Conservation (phyloP, 257 asterid genomes). For the Solanum lignicaule region DNA sequence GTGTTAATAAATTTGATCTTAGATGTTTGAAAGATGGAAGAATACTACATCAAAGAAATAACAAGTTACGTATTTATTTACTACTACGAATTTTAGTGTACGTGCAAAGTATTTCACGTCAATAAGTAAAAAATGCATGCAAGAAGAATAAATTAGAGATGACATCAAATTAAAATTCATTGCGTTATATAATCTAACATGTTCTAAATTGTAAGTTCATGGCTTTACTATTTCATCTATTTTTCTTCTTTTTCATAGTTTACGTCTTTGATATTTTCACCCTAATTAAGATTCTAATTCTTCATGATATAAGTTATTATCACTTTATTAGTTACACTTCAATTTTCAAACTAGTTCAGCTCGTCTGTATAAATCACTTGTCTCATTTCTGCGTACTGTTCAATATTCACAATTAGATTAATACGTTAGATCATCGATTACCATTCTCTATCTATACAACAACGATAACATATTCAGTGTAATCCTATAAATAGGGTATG, state of each 20-base stretch:
- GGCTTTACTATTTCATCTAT: neutral
- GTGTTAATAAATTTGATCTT: neutral
- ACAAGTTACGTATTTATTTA: neutral
- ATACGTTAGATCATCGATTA: neutral
- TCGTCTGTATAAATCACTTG: neutral
- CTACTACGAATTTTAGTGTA: neutral
- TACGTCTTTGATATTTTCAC: neutral
- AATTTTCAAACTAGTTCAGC: neutral
- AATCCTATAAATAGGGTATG: neutral
- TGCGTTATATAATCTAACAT: neutral
- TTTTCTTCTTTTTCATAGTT: neutral
- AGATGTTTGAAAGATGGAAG: neutral
- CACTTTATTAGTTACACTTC: neutral
- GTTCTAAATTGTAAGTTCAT: neutral
- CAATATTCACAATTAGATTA: neutral
- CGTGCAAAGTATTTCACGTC: neutral
- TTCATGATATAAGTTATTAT: neutral
- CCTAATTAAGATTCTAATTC: neutral
- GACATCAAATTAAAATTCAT: neutral
- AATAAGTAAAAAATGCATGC: neutral
- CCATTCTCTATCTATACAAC: neutral
- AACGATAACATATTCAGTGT: neutral
- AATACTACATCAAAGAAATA: neutral
- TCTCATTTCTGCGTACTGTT: neutral
- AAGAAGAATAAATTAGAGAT: neutral